Conservation (phyloP, 2,329 filamentous ascomycete species). For the Saccharata proteae region DNA sequence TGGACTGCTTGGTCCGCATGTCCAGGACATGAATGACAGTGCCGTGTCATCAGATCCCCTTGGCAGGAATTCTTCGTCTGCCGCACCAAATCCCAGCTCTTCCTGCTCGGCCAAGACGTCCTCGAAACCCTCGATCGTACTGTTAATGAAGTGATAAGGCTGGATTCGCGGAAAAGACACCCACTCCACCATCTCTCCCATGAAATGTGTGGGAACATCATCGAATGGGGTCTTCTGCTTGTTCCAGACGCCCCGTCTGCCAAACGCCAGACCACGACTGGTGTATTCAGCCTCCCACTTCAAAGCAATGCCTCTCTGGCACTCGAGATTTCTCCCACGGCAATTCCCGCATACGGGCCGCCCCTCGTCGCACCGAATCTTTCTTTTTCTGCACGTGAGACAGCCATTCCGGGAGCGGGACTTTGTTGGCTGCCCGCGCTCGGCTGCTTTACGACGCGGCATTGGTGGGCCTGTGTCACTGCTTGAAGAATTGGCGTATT, state of each 20-base stretch:
- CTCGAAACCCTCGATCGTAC: constrained; percentile 9
- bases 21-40: too few relatives aligned
- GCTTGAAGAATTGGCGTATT: constrained; percentile 1
- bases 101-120: constrained; percentile 7
- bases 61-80: too few relatives aligned
- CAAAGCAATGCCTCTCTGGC: constrained; percentile 18
- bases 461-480: too few relatives aligned
- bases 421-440: constrained; percentile 9
- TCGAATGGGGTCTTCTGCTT: constrained; percentile 9
- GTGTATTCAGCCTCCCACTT: constrained; percentile 26
- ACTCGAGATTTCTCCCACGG: constrained; percentile 22
- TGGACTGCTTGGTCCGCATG: too few relatives aligned
- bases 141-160: constrained; percentile 13
- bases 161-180: constrained; percentile 13
- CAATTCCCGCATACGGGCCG: constrained; percentile 28
- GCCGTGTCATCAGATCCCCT: too few relatives aligned
- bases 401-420: constrained; percentile 28
- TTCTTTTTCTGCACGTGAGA: constrained; percentile 27
- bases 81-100: constrained; percentile 1
- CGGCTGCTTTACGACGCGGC: constrained; percentile 11
- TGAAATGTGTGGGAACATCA: constrained; percentile 10
- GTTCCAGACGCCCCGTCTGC: constrained; percentile 30
- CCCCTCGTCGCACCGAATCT: constrained; percentile 27
- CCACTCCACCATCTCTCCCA: constrained; percentile 9
- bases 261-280: constrained; percentile 30